A percentile compares a stretch with the other conserved stretches of the same genome.
Evolutionary conservation across 2,329 filamentous ascomycete genomes (phyloP).

Genomic region (Coniochaeta ligniaria): DNA sequence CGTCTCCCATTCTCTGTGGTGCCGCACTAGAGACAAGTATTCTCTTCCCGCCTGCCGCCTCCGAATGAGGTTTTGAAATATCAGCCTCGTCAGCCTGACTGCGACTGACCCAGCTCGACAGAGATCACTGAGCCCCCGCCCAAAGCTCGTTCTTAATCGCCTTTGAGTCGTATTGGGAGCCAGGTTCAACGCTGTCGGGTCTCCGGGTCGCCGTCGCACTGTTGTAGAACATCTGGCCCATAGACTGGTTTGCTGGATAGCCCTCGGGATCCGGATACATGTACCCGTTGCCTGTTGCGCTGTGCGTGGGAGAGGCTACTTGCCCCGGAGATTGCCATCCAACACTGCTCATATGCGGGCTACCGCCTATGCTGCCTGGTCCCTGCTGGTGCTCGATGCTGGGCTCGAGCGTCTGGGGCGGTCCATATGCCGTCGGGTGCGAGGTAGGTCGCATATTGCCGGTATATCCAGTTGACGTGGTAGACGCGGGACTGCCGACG

Average conservation of each 20-base stretch:
- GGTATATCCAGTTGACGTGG: slow-evolving; percentile 54
- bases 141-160: slow-evolving; percentile 48
- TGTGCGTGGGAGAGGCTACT: slow-evolving; percentile 63
- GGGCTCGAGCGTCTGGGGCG: slow-evolving; percentile 78
- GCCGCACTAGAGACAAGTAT: background rate
- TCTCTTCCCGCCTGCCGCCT: background rate
- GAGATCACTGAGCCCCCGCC: slow-evolving; percentile 36
- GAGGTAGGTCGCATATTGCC: slow-evolving; percentile 66
- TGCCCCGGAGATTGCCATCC: slow-evolving; percentile 86
- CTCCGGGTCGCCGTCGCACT: slow-evolving; percentile 58
- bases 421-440: slow-evolving; percentile 76
- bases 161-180: slow-evolving; percentile 49
- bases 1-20: background rate
- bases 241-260: slow-evolving; percentile 50
- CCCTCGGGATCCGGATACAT: slow-evolving; percentile 80
- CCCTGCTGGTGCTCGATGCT: slow-evolving; percentile 71
- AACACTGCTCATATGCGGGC: slow-evolving; percentile 74
- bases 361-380: slow-evolving; percentile 64
- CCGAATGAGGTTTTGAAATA: background rate
- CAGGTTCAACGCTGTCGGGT: slow-evolving; percentile 64
- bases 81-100: background rate
- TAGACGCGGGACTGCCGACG: slow-evolving; percentile 62
- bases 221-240: slow-evolving; percentile 67
- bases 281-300: slow-evolving; percentile 52
- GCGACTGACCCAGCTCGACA: background rate